Evolutionary conservation across 768 basidiomycete genomes (phyloP).

Genomic region (Neoboletus brunneissimus): DNA sequence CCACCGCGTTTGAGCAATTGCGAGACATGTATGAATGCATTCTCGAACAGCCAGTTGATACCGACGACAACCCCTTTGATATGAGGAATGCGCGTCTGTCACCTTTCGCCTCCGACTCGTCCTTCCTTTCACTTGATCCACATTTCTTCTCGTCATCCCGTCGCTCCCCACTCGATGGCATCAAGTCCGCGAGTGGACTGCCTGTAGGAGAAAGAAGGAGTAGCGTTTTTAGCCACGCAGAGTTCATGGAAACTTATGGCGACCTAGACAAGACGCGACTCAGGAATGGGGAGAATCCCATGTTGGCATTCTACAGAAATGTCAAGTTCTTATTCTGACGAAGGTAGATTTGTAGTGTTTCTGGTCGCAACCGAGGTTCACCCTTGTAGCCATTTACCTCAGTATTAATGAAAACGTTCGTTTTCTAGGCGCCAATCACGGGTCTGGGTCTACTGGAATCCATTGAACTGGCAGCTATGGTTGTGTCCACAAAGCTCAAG

Average conservation of each 20-base stretch:
- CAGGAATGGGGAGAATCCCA: slow-evolving; percentile 81
- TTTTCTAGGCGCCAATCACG: background rate
- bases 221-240: slow-evolving; percentile 81
- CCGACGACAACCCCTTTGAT: slow-evolving; percentile 12
- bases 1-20: slow-evolving; percentile 81
- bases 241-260: slow-evolving; percentile 86
- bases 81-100: slow-evolving; percentile 41
- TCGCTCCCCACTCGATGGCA: slow-evolving; percentile 64
- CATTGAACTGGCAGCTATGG: background rate
- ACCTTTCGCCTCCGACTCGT: slow-evolving; percentile 50
- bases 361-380: background rate
- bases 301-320: slow-evolving; percentile 89
- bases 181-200: slow-evolving; percentile 69
- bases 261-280: slow-evolving; percentile 68
- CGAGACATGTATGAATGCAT: slow-evolving; percentile 89
- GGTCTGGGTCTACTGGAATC: background rate
- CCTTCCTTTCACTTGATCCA: slow-evolving; percentile 51
- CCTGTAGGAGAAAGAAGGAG: slow-evolving; percentile 80
- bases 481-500: background rate
- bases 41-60: slow-evolving; percentile 56
- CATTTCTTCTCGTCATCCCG: slow-evolving; percentile 65
- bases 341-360: slow-evolving; percentile 1
- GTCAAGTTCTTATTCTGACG: slow-evolving; percentile 85
- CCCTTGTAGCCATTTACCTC: background rate
- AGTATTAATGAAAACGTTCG: background rate